Base-by-base conservation (phyloP, 805 yeast genomes). In the Saccharomyces mikatae region DNA sequence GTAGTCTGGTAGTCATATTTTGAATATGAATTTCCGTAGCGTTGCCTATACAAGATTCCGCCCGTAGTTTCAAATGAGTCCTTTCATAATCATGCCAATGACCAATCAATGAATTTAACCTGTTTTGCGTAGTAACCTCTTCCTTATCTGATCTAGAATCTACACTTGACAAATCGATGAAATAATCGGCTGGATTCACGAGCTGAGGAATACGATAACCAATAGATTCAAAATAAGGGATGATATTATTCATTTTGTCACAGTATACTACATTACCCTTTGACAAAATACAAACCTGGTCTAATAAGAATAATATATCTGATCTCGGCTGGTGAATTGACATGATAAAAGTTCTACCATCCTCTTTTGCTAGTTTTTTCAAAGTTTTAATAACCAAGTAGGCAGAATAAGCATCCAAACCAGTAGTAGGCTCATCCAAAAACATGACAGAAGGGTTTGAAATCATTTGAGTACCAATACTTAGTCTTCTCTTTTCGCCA, bases 401-500 rank as follows among this genome's bases (percentile, higher is more conserved):
- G 0, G 96, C 91, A 11, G 90, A 83, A 57, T 81, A 82, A 4
- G 95, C 83, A 68, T 89, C 96, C 32, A 89, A 71, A 0, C 96
- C 96, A 0, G 96, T 88, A 0, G 96, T 89, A 5, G 96, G 96
- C 62, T 89, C 96, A 67, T 89, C 96, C 47, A 89, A 69, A 62
- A 88, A 88, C 56, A 89, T 69, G 1, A 89, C 72, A 0, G 90
- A 81, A 0, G 96, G 96, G 58, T 83, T 86, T 5, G 87, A 80
- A 49, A 89, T 74, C 64, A 89, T 71, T 66, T 89, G 96, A 17
- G 88, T 80, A 0, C 89, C 96, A 41, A 89, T 79, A 48, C 91
- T 84, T 3, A 87, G 76, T 55, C 96, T 70, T 62, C 96, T 69
- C 62, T 83, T 85, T 64, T 89, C 96, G 31, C 96, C 96, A 14